A percentile compares a stretch with the other conserved stretches of the same genome.
Evolutionary conservation across 1,284 basidiomycete genomes (phyloP).

Genomic region (Xanthoconium separans): DNA sequence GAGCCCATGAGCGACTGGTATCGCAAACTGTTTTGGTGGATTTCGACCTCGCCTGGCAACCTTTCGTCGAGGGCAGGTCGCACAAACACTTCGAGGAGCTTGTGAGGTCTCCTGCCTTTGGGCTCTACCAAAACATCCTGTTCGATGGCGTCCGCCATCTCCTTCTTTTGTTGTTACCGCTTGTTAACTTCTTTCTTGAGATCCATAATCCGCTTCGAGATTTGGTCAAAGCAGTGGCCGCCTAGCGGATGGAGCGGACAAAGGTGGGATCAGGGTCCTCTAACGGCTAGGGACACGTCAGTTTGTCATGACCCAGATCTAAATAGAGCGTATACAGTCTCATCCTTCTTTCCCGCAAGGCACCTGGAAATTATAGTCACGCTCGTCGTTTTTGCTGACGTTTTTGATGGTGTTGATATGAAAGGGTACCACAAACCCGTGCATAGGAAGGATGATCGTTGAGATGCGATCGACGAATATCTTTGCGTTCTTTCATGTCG

Average conservation of each 20-base stretch:
- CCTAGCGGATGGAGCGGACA: constrained; percentile 90
- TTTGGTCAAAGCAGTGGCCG: constrained; percentile 82
- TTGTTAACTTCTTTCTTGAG: constrained; percentile 97
- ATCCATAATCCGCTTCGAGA: constrained; percentile 92
- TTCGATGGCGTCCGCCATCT: constrained; percentile 96
- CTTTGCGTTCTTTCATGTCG: no score
- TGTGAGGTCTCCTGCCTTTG: constrained; percentile 81
- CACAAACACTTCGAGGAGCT: constrained; percentile 90
- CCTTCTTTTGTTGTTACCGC: constrained; percentile 95
- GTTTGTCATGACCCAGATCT: not conserved
- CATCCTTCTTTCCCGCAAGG: constrained; percentile 99
- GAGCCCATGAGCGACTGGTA: constrained; percentile 88
- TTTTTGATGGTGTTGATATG: no score
- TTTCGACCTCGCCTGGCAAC: constrained; percentile 93
- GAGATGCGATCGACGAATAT: no score
- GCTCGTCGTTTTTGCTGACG: constrained; percentile 62
- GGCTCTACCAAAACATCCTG: constrained; percentile 88
- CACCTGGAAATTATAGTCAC: constrained; percentile 96
- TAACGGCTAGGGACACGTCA: constrained; percentile 68
- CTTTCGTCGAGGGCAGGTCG: constrained; percentile 93
- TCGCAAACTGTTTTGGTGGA: constrained; percentile 96
- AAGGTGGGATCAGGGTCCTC: constrained; percentile 98
- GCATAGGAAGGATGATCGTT: no score
- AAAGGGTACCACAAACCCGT: no score
- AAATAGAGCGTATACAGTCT: constrained; percentile 59